Percentiles rank a stretch among this genome's conserved stretches.
These are phyloP conservation scores for Schrenkiella parvula DNA, from an alignment of 345 rosid genomes.

Conservation along the genomic window DNA sequence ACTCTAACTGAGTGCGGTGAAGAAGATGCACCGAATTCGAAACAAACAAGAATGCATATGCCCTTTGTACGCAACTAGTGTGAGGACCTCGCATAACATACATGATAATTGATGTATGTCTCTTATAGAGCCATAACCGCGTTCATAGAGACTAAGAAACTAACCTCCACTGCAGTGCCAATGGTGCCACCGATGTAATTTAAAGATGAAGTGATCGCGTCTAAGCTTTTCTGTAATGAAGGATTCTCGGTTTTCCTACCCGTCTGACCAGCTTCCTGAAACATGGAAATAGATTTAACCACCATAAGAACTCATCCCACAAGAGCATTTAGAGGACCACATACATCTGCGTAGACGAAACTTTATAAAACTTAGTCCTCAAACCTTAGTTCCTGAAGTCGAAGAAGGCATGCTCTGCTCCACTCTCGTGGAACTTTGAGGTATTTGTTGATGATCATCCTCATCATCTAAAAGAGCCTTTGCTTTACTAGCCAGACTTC, in stretches of 20 bases:
- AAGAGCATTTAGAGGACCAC: not conserved
- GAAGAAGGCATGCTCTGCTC: conserved; percentile 34
- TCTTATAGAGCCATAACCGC: not conserved
- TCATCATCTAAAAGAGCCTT: conserved; percentile 83
- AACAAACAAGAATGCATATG: conserved; percentile 2
- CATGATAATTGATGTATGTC: not conserved
- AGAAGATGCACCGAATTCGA: not conserved
- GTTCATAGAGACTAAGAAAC: conserved; percentile 3
- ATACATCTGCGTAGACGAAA: conserved; percentile 8
- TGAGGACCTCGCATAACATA: not conserved
- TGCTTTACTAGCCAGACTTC: conserved; percentile 82
- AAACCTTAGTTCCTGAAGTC: conserved; percentile 30
- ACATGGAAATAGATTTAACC: conserved; percentile 21
- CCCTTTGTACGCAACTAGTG: not conserved
- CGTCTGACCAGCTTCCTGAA: conserved; percentile 33
- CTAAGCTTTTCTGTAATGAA: conserved; percentile 58
- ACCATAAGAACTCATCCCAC: not conserved
- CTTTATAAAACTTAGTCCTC: conserved; percentile 24
- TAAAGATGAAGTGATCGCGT: conserved; percentile 64
- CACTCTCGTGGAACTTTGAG: conserved; percentile 30
- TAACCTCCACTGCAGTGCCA: conserved; percentile 81
- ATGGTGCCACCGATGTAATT: conserved; percentile 76
- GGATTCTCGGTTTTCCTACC: conserved; percentile 48
- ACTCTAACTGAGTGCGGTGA: not conserved
- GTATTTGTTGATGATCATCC: conserved; percentile 28